Percentiles rank a stretch among this genome's conserved stretches.
phyloP scores from a whole-genome alignment of 768 basidiomycete species.

The Auriculariales sp. region DNA sequence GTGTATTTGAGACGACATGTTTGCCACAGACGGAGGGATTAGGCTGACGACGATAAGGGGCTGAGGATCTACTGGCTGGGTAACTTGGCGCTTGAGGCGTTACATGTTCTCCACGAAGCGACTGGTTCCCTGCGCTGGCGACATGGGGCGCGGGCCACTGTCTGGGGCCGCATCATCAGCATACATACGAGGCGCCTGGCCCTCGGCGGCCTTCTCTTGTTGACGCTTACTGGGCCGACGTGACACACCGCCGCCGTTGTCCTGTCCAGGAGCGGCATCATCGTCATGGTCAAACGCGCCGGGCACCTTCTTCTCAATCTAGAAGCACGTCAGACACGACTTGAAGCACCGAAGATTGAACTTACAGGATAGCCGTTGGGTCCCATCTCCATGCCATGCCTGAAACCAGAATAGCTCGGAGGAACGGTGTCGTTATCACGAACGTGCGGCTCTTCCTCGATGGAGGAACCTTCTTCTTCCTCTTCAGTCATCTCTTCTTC shows the following conservation, averaged over 20 bases:
- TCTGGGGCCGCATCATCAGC: conserved; percentile 7
- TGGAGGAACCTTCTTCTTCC: conserved; percentile 48
- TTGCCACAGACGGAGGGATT: too few species aligned
- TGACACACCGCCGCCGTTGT: conserved; percentile 18
- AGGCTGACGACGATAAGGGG: too few species aligned
- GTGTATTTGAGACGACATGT: too few species aligned
- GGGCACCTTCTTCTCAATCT: conserved; percentile 32
- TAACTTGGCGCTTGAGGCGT: too few species aligned
- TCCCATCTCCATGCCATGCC: conserved; percentile 26
- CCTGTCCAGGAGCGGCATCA: conserved; percentile 10
- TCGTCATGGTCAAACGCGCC: conserved; percentile 9
- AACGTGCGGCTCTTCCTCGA: conserved; percentile 35
- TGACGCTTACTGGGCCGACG: conserved; percentile 42
- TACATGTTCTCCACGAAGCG: not conserved
- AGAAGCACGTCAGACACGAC: conserved; percentile 6
- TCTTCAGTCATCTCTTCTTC: conserved; percentile 49
- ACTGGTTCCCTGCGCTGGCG: not conserved
- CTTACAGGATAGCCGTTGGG: conserved; percentile 52
- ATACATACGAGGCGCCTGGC: conserved; percentile 22
- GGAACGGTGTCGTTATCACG: conserved; percentile 38
- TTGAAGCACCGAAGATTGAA: conserved; percentile 5
- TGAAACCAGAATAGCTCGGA: conserved; percentile 45
- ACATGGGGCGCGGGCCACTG: not conserved
- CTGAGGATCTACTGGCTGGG: too few species aligned
- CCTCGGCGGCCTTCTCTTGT: conserved; percentile 63